phyloP scores from a whole-genome alignment of 2,329 filamentous ascomycete species.

The Claviceps fusiformis region DNA sequence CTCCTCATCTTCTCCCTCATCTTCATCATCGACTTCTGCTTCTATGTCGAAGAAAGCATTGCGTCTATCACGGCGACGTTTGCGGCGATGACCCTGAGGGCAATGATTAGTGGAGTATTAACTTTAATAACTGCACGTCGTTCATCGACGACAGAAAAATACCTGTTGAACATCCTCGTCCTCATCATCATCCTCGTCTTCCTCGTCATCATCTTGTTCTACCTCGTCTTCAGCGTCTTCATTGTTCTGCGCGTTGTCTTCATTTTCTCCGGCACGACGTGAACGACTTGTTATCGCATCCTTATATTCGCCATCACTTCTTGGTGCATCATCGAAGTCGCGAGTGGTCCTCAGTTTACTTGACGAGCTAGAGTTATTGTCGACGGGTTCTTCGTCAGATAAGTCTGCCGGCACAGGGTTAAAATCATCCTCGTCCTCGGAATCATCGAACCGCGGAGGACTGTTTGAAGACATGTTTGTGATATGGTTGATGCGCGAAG shows the following conservation, averaged over 20 bases:
- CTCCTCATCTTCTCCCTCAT: constrained; percentile 77
- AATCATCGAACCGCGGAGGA: constrained; percentile 40
- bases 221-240: constrained; percentile 21
- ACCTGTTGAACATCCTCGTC: constrained; percentile 57
- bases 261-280: constrained; percentile 2
- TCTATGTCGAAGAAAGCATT: constrained; percentile 94
- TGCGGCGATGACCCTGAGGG: constrained; percentile 53
- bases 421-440: constrained; percentile 76
- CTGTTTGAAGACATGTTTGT: constrained; percentile 35
- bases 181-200: constrained; percentile 40
- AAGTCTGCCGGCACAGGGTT: constrained; percentile 64
- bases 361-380: constrained; percentile 23
- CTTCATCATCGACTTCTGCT: constrained; percentile 93
- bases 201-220: constrained; percentile 30
- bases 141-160: background rate
- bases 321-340: constrained; percentile 12
- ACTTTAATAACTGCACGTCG: background rate
- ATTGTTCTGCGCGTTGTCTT: constrained; percentile 21
- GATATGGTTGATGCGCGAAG: background rate
- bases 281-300: constrained; percentile 19
- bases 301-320: constrained; percentile 27
- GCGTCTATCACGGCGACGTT: constrained; percentile 63
- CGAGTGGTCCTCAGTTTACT: constrained; percentile 21
- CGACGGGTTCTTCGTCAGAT: constrained; percentile 46
- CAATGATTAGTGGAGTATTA: background rate